A percentile compares a stretch with the other conserved stretches of the same genome.
Evolutionary conservation across 352 stramenopile genomes (phyloP).

Genomic region (Phytophthora sp.): DNA sequence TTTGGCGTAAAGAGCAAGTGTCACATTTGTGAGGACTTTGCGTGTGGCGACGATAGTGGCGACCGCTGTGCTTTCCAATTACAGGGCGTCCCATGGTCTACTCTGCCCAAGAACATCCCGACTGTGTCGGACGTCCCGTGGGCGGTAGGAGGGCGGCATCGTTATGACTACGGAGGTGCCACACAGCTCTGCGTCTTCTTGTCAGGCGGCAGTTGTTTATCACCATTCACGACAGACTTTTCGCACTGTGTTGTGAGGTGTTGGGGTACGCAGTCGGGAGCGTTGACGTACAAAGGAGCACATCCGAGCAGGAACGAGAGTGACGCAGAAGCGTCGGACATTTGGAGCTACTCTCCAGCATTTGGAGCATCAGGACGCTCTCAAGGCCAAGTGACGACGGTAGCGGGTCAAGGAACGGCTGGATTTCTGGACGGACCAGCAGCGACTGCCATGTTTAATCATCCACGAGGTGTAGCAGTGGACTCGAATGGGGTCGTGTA

Average conservation of each 20-base stretch:
- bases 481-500: conserved; percentile 93
- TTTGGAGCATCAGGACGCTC: conserved; percentile 55
- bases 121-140: conserved; percentile 94
- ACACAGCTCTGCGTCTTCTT: conserved; percentile 92
- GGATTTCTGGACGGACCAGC: conserved; percentile 84
- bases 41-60: conserved; percentile 53
- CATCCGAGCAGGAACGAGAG: conserved; percentile 49
- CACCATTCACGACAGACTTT: conserved; percentile 85
- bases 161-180: conserved; percentile 92
- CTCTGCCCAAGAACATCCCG: conserved; percentile 89
- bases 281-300: conserved; percentile 23
- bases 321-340: conserved; percentile 61
- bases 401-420: conserved; percentile 82
- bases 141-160: conserved; percentile 87
- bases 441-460: conserved; percentile 83
- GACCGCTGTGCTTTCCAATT: conserved; percentile 91
- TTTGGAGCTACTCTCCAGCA: conserved; percentile 60
- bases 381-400: conserved; percentile 90
- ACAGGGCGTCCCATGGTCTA: conserved; percentile 86
- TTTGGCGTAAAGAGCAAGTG: conserved; percentile 94
- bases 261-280: conserved; percentile 84
- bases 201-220: conserved; percentile 82
- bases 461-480: conserved; percentile 91
- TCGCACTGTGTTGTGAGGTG: conserved; percentile 89
- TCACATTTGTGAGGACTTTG: conserved; percentile 92